Evolutionary conservation across 441 rosid species (phyloP), one percentile per base, ranked within the genome.

Genomic region (Pelargonium cotyledonis): DNA sequence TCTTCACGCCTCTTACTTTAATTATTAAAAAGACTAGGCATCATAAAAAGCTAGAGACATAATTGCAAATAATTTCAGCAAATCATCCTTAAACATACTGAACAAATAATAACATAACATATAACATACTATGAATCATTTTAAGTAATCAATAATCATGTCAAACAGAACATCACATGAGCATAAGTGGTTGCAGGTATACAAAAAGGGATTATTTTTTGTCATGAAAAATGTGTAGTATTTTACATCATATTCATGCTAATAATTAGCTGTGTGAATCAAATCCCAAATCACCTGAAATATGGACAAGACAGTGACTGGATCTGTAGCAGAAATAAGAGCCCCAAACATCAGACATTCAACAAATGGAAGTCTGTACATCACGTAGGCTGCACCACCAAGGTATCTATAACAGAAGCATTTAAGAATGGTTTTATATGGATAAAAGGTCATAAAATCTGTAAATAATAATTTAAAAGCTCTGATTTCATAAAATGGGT

Each of bases 281-380:
- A 55, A 16, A 55, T 55, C 41, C 44, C 31, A 38, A 26, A 58
- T n/a, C 61, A 95, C 99, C 99, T 95, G 99, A 76, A 95, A 95
- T 81, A 92, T 92, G 68, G 99, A 91, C 72, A 94, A 80, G 65
- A 91, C 99, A 4, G 99, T 95, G 72, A 95, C 99, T 78, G 99
- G 99, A 80, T 95, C 99, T 0, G 99, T 95, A 67, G 99, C 99
- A 14, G 99, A 95, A 82, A 95, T 95, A 62, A 95, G 92, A 71
- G 97, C 92, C 73, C 99, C 99, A 75, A 91, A 95, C 96, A 90
- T 91, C 66, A 95, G 85, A 71, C 99, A 95, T 80, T 95, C 99
- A 65, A 90, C 88, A 60, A 90, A 85, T 15, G 99, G 98, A 75
- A 95, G 96, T 72, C 67, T 81, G 81, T 88, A 95, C 90, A 90